phyloP scores from a whole-genome alignment of 108 stramenopile species.

The Epithemia pelagica region DNA sequence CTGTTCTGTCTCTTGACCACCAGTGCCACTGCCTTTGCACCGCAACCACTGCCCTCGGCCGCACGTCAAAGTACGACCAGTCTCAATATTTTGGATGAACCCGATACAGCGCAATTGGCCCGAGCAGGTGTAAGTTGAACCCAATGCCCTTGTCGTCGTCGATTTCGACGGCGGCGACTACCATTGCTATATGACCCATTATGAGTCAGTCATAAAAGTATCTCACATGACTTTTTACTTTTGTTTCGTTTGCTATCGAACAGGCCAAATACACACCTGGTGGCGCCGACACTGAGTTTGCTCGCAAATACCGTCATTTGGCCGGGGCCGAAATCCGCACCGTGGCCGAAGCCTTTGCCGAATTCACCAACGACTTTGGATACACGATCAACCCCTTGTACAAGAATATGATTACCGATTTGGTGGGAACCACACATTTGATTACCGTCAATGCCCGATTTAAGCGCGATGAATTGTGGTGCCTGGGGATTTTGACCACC shows the following conservation, averaged over 20 bases:
- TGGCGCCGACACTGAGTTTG: constrained; percentile 74
- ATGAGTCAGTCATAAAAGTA: too few species aligned
- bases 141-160: neutral
- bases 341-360: constrained; percentile 83
- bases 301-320: constrained; percentile 68
- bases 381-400: constrained; percentile 81
- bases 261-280: constrained; percentile 71
- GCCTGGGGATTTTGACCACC: constrained; percentile 62
- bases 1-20: too few species aligned
- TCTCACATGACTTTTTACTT: too few species aligned
- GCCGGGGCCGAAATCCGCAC: constrained; percentile 74
- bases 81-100: neutral
- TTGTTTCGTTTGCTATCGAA: neutral
- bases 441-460: constrained; percentile 91
- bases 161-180: too few species aligned
- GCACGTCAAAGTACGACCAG: neutral
- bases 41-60: neutral
- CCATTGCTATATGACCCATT: too few species aligned
- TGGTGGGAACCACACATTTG: constrained; percentile 89
- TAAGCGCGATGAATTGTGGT: constrained; percentile 76
- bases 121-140: neutral
- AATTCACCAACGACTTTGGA: constrained; percentile 76
- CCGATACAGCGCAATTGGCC: neutral
- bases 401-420: constrained; percentile 88
- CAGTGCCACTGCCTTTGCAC: neutral